A percentile compares a stretch with the other conserved stretches of the same genome.
phyloP scores from a whole-genome alignment of 2,329 filamentous ascomycete species.

The Mycosphaerella arachidis region DNA sequence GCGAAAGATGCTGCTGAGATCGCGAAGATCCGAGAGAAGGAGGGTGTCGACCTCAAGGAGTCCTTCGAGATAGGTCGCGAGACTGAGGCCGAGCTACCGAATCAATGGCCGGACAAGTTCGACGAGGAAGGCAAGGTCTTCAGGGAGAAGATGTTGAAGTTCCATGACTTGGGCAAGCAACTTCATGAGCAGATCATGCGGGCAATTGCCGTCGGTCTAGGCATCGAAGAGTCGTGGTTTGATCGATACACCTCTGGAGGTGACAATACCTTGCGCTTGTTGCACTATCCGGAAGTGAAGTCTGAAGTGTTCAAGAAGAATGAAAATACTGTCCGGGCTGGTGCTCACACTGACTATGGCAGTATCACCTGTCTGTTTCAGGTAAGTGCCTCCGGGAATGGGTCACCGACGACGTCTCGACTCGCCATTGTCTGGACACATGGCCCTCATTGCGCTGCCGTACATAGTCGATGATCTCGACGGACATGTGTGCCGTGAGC shows the following conservation, averaged over 20 bases:
- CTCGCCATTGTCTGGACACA: neutral
- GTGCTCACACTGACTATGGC: slow-evolving; percentile 68
- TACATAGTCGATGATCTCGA: neutral
- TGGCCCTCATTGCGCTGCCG: too few species aligned
- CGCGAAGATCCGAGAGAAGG: slow-evolving; percentile 49
- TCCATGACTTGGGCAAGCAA: slow-evolving; percentile 68
- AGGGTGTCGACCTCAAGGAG: slow-evolving; percentile 53
- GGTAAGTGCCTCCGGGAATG: slow-evolving; percentile 10
- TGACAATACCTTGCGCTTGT: slow-evolving; percentile 58
- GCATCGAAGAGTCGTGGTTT: slow-evolving; percentile 71
- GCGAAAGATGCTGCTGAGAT: slow-evolving; percentile 54
- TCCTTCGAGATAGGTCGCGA: slow-evolving; percentile 59
- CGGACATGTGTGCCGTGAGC: neutral
- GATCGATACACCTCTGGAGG: slow-evolving; percentile 65
- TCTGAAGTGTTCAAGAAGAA: slow-evolving; percentile 52
- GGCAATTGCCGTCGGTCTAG: slow-evolving; percentile 56
- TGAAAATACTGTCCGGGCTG: slow-evolving; percentile 58
- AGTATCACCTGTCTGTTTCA: slow-evolving; percentile 49
- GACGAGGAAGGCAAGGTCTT: slow-evolving; percentile 58
- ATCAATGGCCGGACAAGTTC: slow-evolving; percentile 71
- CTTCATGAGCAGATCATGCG: slow-evolving; percentile 70
- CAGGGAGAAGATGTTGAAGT: slow-evolving; percentile 66
- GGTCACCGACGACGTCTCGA: slow-evolving; percentile 3
- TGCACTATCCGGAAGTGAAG: slow-evolving; percentile 53
- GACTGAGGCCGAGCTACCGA: slow-evolving; percentile 59